Base-by-base conservation (phyloP, 129 eudicot genomes). In the Ambrosia trifida region DNA sequence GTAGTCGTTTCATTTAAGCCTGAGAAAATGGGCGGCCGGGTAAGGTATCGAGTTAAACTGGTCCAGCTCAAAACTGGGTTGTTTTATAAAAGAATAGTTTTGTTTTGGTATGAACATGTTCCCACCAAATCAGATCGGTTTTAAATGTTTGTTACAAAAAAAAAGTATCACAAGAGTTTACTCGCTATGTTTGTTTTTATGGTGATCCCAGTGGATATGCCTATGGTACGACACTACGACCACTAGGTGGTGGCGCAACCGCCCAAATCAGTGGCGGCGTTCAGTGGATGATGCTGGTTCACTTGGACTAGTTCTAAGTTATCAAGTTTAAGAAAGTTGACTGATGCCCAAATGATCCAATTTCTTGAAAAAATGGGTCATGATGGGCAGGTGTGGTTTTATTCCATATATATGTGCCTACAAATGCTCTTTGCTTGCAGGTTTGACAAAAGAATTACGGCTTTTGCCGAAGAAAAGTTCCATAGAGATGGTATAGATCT, bases 391-490 rank as follows among this genome's bases (percentile, higher is more conserved):
- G 30, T 53, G 60, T 53, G 9, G 3, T 2, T 51, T 50, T 50
- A 50, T 18, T 6, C 32, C 12, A 56, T 57, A 10, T 6, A 11
- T 7, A 0, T 7, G 32, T 49, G 38, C 60, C 32, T 58, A 58
- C 16, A 57, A 24, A 3, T 58, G 38, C 13, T 12, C 38, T 30
- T 30, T 59, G 73, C 14, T 16, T 67, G 78, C 79, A 91, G 97
- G 97, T 91, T 91, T 91, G 97, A 91, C 85, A 87, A 87, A 78
- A 76, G 97, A 80, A 91, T 91, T 32, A 91, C 97, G 12, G 66
- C 86, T 63, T 91, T 91, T 58, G 97, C 97, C 11, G 97, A 91
- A 75, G 91, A 80, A 62, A 91, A 91, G 86, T 91, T 91, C 59
- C 77, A 76, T 50, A 91, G 97, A 80, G 95, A 87, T 57, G 97